Evolutionary conservation across 768 basidiomycete species (phyloP), one percentile per base, ranked within the genome.

Genomic region (Termitomyces sp.): DNA sequence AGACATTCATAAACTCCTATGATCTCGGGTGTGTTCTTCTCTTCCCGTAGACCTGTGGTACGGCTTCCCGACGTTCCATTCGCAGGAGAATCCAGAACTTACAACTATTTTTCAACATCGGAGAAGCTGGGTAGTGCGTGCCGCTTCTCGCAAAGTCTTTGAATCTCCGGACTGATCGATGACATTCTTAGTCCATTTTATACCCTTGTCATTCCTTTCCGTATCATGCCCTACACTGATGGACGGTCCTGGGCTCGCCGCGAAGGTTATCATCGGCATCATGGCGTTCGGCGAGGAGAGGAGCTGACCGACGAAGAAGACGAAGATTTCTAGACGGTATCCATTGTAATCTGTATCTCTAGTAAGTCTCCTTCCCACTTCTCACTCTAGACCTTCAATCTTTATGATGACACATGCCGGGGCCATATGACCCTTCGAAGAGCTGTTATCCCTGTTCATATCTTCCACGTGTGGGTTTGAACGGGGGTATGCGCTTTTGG

Each of bases 1-100:
- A 92, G 91, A 76, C 76, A 1, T 98, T 95, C 66, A 78, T 93
- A 12, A 98, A 98, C 66, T 93, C 90, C 2, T 99, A 94, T 68
- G 91, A 98, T 69, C 75, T 96, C 4, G 96, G 95, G 82, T 88
- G 68, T 44, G 79, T 20, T 47, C 48, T 45, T 33, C 27, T 6
- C 30, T 44, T 20, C 20, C 9, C 22, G 2, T 46, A 31, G 2
- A 1, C 27, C 20, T 36, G 31, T 41, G 4, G 6, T n/a, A 31
- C 22, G 31, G 30, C 13, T 24, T 24, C 20, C 7, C 52, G n/a
- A 22, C 18, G 13, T 4, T 34, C 34, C 18, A 30, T n/a, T 8
- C 20, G 16, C 66, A 83, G 83, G 27, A 79, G 76, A 66, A 72
- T 75, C 53, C 79, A 77, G 65, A 98, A 99, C 68, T 73, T 98